Evolutionary conservation across 2,329 filamentous ascomycete genomes (phyloP).

Genomic region (Nakataea oryzae): DNA sequence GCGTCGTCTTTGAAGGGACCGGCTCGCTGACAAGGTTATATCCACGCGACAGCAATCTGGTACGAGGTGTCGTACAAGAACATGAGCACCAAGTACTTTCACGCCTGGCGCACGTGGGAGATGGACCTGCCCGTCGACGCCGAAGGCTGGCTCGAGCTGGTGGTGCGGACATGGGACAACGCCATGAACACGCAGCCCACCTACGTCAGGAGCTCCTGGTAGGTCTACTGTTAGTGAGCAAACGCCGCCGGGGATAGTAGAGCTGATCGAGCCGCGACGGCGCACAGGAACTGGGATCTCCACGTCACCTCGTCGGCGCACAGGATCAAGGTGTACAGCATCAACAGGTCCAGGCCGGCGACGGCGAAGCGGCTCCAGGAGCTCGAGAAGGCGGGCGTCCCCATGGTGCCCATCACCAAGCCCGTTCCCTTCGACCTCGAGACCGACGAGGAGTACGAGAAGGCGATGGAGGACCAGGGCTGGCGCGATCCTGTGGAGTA

Average conservation of each 20-base stretch:
- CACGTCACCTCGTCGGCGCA: slow-evolving; percentile 56
- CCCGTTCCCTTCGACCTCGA: slow-evolving; percentile 39
- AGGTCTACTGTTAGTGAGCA: not conserved
- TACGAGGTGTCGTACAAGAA: slow-evolving; percentile 51
- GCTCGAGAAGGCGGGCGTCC: slow-evolving; percentile 34
- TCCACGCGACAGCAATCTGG: slow-evolving; percentile 31
- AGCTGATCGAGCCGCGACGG: not conserved
- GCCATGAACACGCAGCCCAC: slow-evolving; percentile 49
- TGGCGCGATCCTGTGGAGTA: slow-evolving; percentile 31
- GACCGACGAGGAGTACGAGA: slow-evolving; percentile 35
- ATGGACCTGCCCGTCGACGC: slow-evolving; percentile 50
- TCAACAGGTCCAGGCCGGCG: slow-evolving; percentile 38
- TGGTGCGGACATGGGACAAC: slow-evolving; percentile 52
- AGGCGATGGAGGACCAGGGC: slow-evolving; percentile 24
- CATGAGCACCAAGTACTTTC: slow-evolving; percentile 49
- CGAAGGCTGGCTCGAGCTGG: slow-evolving; percentile 51
- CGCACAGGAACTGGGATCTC: slow-evolving; percentile 48
- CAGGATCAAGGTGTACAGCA: slow-evolving; percentile 49
- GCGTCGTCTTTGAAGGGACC: not conserved
- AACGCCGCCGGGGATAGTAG: not conserved
- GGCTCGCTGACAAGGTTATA: not conserved
- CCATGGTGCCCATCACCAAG: slow-evolving; percentile 42
- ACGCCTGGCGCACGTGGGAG: slow-evolving; percentile 56
- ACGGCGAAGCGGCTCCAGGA: slow-evolving; percentile 39
- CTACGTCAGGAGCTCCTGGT: slow-evolving; percentile 41